These are phyloP conservation scores for Myxozyma lipomycoides DNA, from an alignment of 805 yeast species.

Conservation along the genomic window DNA sequence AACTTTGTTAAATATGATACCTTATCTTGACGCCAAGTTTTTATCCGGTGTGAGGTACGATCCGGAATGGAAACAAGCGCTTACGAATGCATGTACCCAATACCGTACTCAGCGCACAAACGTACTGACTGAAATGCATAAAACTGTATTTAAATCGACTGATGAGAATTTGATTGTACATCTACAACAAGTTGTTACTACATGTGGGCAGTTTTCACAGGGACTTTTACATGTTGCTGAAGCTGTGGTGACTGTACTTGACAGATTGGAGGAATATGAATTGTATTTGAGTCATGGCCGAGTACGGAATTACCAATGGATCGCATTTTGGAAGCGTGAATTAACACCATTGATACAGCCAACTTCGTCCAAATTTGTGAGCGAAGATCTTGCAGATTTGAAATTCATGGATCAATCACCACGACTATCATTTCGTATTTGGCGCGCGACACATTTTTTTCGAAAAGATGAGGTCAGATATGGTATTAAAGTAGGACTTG, in stretches of 20 bases:
- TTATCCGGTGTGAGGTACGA: conserved; percentile 40
- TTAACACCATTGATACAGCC: no score
- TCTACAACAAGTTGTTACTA: conserved; percentile 77
- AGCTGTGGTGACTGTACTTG: conserved; percentile 43
- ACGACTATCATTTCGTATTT: conserved; percentile 30
- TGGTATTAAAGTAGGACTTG: conserved; percentile 74
- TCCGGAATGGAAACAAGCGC: conserved; percentile 37
- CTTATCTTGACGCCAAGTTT: background rate
- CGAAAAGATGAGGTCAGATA: conserved; percentile 68
- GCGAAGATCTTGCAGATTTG: conserved; percentile 3
- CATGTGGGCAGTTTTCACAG: conserved; percentile 74
- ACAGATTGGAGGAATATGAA: conserved; percentile 41
- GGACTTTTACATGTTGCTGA: conserved; percentile 57
- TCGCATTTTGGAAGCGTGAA: conserved; percentile 46
- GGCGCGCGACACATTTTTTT: conserved; percentile 47
- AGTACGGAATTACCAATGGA: conserved; percentile 47
- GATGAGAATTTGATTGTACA: conserved; percentile 43
- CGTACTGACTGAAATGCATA: conserved; percentile 54
- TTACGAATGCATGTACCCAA: conserved; percentile 42
- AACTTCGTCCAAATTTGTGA: background rate
- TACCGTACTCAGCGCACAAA: conserved; percentile 53
- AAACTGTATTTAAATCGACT: no score
- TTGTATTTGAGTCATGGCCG: conserved; percentile 4
- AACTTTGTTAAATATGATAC: background rate
- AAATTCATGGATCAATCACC: conserved; percentile 6